These are phyloP conservation scores for Tolypocladium nubicola DNA, from an alignment of 2,329 filamentous ascomycete genomes.

Conservation along the genomic window DNA sequence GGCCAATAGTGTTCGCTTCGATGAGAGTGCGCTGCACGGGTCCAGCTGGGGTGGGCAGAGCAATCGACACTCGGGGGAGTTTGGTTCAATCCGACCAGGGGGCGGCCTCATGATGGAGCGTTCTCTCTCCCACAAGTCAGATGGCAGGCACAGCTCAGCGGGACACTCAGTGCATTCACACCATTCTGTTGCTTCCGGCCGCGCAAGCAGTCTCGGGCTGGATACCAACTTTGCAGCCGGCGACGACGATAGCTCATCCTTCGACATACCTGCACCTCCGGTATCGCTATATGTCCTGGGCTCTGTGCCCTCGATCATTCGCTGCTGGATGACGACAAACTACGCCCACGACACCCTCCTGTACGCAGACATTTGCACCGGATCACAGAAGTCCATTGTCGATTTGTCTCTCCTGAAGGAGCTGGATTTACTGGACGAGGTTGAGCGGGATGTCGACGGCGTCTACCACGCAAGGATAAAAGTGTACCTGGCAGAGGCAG, in stretches of 20 bases:
- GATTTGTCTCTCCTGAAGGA: constrained; percentile 65
- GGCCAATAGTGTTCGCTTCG: constrained; percentile 94
- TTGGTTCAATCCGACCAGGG: constrained; percentile 63
- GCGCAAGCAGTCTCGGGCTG: constrained; percentile 79
- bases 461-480: constrained; percentile 62
- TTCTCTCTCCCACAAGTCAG: constrained; percentile 87
- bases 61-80: constrained; percentile 73
- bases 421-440: constrained; percentile 57
- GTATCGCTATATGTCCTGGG: constrained; percentile 79
- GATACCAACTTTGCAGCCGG: constrained; percentile 58
- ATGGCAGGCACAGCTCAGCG: constrained; percentile 89
- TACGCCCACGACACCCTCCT: constrained; percentile 84
- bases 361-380: constrained; percentile 87
- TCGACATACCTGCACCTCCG: constrained; percentile 64
- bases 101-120: constrained; percentile 87
- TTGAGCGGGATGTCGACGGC: constrained; percentile 56
- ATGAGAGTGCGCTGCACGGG: constrained; percentile 86
- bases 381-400: constrained; percentile 79
- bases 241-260: constrained; percentile 55
- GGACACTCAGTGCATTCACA: constrained; percentile 64
- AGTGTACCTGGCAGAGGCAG: constrained; percentile 85
- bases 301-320: constrained; percentile 84
- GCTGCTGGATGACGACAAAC: constrained; percentile 86
- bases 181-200: constrained; percentile 63
- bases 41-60: constrained; percentile 70